phyloP scores from a whole-genome alignment of 2,329 filamentous ascomycete species.

The Zymoseptoria crescenta region DNA sequence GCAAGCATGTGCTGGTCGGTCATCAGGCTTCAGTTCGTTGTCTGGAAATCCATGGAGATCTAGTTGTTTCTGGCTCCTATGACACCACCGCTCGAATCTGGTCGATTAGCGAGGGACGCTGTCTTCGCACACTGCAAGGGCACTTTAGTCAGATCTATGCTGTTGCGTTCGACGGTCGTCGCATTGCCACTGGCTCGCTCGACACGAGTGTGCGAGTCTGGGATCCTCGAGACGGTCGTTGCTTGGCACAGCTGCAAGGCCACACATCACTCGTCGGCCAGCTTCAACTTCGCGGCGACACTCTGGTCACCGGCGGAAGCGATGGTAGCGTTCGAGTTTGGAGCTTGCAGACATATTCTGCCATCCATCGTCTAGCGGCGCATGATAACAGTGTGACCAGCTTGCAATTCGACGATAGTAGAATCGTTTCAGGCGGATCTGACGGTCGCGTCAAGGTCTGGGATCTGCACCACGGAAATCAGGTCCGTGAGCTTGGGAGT shows the following conservation, averaged over 20 bases:
- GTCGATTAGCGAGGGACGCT: slow-evolving; percentile 94
- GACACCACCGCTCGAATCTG: slow-evolving; percentile 95
- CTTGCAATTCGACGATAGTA: slow-evolving; percentile 90
- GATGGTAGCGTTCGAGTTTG: slow-evolving; percentile 95
- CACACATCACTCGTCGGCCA: slow-evolving; percentile 96
- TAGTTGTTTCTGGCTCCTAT: slow-evolving; percentile 96
- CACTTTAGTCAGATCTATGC: slow-evolving; percentile 99
- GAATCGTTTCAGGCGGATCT: slow-evolving; percentile 91
- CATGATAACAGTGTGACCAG: slow-evolving; percentile 98
- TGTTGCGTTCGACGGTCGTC: slow-evolving; percentile 89
- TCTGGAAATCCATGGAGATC: slow-evolving; percentile 89
- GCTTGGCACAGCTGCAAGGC: slow-evolving; percentile 85
- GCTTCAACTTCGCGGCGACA: slow-evolving; percentile 89
- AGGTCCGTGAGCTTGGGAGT: slow-evolving; percentile 83
- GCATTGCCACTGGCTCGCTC: slow-evolving; percentile 89
- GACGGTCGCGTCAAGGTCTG: slow-evolving; percentile 98
- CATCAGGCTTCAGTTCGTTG: slow-evolving; percentile 94
- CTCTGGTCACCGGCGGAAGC: slow-evolving; percentile 88
- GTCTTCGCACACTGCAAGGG: slow-evolving; percentile 78
- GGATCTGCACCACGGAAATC: slow-evolving; percentile 84
- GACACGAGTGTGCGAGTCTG: slow-evolving; percentile 96
- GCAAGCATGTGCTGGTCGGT: slow-evolving; percentile 83
- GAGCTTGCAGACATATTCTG: slow-evolving; percentile 82
- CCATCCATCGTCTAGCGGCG: slow-evolving; percentile 88
- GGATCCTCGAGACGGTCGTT: slow-evolving; percentile 57